Base-by-base conservation (phyloP, 306 rosid genomes). In the Oemleria cerasiformis region DNA sequence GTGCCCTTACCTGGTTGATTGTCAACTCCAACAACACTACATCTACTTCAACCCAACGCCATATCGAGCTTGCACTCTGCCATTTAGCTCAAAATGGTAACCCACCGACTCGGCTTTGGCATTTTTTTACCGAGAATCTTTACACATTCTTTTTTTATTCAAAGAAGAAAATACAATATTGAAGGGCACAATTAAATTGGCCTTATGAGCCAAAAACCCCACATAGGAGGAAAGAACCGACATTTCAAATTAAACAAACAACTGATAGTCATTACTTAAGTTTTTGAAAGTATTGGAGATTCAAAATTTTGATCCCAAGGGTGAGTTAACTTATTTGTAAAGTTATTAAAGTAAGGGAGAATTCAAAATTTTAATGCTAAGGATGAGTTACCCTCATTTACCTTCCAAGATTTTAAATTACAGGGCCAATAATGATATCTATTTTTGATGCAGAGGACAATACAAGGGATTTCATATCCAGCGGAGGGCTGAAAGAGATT, bases 31-130 rank as follows among this genome's bases (percentile, higher is more conserved):
- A 51, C 62, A 85, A 51, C 41, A 79, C 78, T 19, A 48, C 72
- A 64, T 83, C 90, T 16, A 60, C 84, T 63, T 81, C 93, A 25
- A 84, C 83, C 57, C 76, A 80, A 55, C 87, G 93, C 67, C 93
- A 88, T 65, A 75, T 86, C 12, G 93, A 88, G 74, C 93, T 88
- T 15, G 84, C 93, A 50, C 74, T 86, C 51, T 86, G 93, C 73
- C 93, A 86, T 80, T 67, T 88, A 48, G 93, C 93, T 20, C 93
- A 86, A 84, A 88, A 86, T n/a, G 85, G 93, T 88, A 84, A 78
- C 66, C 56, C 68, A 13, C 60, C 21, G 51, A 16, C 76, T 23
- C 4, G 13, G 17, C 67, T 20, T 40, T 48, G 36, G 42, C n/a
- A 39, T 69, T 25, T 54, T 38, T 42, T 43, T 0, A 20, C 12